Conservation (phyloP, 2,329 filamentous ascomycete species). For the Alternaria ventricosa region DNA sequence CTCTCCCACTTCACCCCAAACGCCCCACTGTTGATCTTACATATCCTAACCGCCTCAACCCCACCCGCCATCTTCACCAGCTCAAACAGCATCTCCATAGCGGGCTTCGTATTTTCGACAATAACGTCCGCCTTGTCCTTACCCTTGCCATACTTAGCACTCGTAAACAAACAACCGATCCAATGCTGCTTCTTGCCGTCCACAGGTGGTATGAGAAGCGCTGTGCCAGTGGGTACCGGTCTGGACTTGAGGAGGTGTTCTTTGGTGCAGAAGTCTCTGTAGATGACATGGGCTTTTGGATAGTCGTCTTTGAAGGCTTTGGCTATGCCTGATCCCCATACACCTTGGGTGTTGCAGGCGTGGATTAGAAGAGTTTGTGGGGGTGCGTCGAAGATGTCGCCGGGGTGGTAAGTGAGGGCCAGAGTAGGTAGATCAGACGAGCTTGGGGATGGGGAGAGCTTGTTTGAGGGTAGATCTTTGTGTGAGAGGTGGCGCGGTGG, state of each 20-base stretch:
- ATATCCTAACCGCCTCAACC: conserved; percentile 52
- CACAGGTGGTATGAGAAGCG: conserved; percentile 61
- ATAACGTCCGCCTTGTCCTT: conserved; percentile 55
- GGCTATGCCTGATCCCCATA: conserved; percentile 67
- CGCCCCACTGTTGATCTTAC: conserved; percentile 64
- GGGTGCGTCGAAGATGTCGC: conserved; percentile 62
- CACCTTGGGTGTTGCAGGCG: conserved; percentile 65
- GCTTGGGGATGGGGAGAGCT: not conserved
- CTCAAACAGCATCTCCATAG: conserved; percentile 57
- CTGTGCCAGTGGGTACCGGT: conserved; percentile 52
- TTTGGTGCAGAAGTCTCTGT: conserved; percentile 56
- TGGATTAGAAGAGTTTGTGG: conserved; percentile 61
- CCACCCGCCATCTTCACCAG: conserved; percentile 44
- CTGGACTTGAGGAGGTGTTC: conserved; percentile 26
- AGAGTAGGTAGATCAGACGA: not conserved
- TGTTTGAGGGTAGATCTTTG: conserved; percentile 10
- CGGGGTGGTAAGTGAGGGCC: conserved; percentile 37
- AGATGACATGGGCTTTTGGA: conserved; percentile 57
- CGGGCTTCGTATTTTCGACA: conserved; percentile 56
- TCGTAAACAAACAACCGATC: conserved; percentile 67
- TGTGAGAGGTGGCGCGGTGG: conserved; percentile 12
- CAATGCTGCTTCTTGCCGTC: conserved; percentile 54
- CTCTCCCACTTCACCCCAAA: conserved; percentile 63
- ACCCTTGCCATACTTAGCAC: conserved; percentile 54
- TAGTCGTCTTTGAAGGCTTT: conserved; percentile 58